Evolutionary conservation across 2,329 filamentous ascomycete genomes (phyloP), one percentile per base, ranked within the genome.

Genomic region (Macroventuria anomochaeta): DNA sequence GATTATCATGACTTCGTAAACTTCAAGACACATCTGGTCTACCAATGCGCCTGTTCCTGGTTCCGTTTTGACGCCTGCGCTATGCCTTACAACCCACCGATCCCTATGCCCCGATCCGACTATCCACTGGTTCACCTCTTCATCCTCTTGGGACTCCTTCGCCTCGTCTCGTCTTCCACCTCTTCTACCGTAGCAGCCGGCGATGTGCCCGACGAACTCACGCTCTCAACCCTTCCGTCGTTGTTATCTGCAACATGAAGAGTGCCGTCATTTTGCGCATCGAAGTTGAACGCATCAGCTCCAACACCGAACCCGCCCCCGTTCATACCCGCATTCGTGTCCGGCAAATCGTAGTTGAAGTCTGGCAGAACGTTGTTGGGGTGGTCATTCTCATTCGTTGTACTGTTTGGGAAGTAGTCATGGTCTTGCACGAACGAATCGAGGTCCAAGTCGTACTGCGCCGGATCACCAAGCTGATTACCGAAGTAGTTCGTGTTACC

Each of bases 401-500:
- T 40, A 8, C 51, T 52, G 6, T 47, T 41, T 2, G 79, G 76
- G 57, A 84, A 84, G 62, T 82, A 84, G 58, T 85, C 81, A 21
- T 80, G 75, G 49, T 74, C 80, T 58, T 83, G 81, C 55, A 86
- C 80, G 55, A 86, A 83, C n/a, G 77, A 75, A 59, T 85, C 82
- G 2, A 86, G 77, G 55, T 86, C 83, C 31, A 85, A 76, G 42
- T 78, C 76, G 21, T 71, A 75, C 13, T 70, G 65, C 0, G 68
- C 71, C 1, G 72, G 69, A 6, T 75, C 72, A 8, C 73, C 71
- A 2, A 81, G 70, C 12, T 56, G 61, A 13, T 71, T 71, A 25
- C 68, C 71, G 42, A 76, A 76, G 31, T 77, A 75, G 5, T 21
- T 42, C 5, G 29, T 44, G 28, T 61, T 64, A 31, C 58, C 58